Percentiles rank a stretch among this genome's conserved stretches.
phyloP scores from a whole-genome alignment of 441 rosid species.

The Euphorbia celastroides region DNA sequence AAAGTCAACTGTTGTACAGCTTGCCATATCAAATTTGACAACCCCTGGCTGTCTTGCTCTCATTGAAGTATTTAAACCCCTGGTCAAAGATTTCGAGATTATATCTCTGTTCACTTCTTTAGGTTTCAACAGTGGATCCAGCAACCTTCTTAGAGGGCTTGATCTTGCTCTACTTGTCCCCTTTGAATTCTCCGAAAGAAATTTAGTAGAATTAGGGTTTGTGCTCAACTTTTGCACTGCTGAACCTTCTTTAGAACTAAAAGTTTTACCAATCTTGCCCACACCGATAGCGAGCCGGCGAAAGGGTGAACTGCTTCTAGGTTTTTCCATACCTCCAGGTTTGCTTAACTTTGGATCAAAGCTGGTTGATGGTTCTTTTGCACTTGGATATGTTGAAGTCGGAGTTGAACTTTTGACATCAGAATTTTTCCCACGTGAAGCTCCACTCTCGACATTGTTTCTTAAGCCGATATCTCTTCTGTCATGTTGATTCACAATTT shows the following conservation, averaged over 20 bases:
- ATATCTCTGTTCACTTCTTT: conserved; percentile 32
- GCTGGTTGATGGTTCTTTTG: conserved; percentile 31
- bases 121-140: conserved; percentile 64
- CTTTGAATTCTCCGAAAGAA: conserved; percentile 32
- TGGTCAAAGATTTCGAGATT: conserved; percentile 29
- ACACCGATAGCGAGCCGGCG: conserved; percentile 62
- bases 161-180: too few species aligned
- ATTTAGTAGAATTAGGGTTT: conserved; percentile 30
- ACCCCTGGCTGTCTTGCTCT: too few species aligned
- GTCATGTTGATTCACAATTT: conserved; percentile 26
- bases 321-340: conserved; percentile 49
- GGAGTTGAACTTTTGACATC: conserved; percentile 33
- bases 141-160: conserved; percentile 69
- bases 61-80: too few species aligned
- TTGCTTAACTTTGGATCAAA: conserved; percentile 34
- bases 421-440: conserved; percentile 28
- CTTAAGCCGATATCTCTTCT: conserved; percentile 33
- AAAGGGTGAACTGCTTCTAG: conserved; percentile 80
- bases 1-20: conserved; percentile 28
- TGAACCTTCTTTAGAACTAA: conserved; percentile 37
- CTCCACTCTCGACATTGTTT: conserved; percentile 26
- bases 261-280: conserved; percentile 55
- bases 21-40: too few species aligned
- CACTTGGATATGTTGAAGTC: conserved; percentile 18
- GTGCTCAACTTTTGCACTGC: conserved; percentile 28